Base-by-base conservation (phyloP, 2,329 filamentous ascomycete genomes). In the Alternaria metachromatica region DNA sequence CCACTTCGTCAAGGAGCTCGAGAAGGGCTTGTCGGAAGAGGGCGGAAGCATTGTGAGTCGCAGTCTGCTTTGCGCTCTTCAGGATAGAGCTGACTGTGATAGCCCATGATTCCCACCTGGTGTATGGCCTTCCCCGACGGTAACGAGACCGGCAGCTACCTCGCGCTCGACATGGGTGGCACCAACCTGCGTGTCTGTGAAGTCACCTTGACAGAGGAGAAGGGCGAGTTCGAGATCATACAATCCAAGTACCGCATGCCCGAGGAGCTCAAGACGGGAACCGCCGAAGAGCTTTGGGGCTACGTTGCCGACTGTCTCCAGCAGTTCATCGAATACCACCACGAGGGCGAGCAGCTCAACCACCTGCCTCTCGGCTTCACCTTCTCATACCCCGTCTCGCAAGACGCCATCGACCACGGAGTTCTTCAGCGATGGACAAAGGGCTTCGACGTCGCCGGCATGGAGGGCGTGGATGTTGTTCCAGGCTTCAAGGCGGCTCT, bases 101-200 rank as follows among this genome's bases (percentile, higher is more conserved):
- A 97, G 93, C 95, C 95, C 67, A 98, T 98, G 95, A 97, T 97
- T 82, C 92, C 95, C 62, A 97, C 95, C 63, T 98, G 95, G 95
- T 94, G 96, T 65, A 94, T 97, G 89, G 89, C 89, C 54, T 94
- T 93, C 80, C 95, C 95, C 43, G 91, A 92, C 77, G 95, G 95
- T 69, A 80, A 94, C 72, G 95, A 97, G 82, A 92, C 89, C 4
- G 95, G 95, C 67, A 95, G 90, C 25, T 97, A 89, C 80, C 86
- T 98, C 51, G 94, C 95, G 66, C 86, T 98, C 57, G 95, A 98
- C 78, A 97, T 98, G 92, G 95, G 95, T 65, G 95, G 95, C 74
- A 98, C 95, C 76, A 97, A 97, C 82, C 84, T 98, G 64, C 92
- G 95, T 79, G 94, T 98, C 70, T 98, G 95, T 82, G 92, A 97